Evolutionary conservation across 495 filamentous ascomycete species (phyloP).

Genomic region (Recurvomyces mirabilis): DNA sequence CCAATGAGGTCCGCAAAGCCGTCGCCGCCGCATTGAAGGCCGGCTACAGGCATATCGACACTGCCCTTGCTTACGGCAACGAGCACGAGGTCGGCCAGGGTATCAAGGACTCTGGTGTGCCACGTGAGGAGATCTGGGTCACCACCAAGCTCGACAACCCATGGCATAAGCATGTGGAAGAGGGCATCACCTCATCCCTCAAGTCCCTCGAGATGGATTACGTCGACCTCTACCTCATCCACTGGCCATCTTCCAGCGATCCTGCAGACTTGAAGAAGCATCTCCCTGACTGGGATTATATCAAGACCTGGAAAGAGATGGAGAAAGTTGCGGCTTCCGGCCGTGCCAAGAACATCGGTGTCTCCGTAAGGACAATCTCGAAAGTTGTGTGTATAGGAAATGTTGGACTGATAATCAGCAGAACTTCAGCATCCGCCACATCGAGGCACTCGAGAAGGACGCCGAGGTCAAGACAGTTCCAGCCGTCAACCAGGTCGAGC

Average conservation of each 20-base stretch:
- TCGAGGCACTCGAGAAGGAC: constrained; percentile 44
- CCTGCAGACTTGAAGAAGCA: constrained; percentile 46
- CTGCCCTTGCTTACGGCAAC: constrained; percentile 75
- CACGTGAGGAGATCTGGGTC: constrained; percentile 70
- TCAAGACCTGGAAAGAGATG: constrained; percentile 71
- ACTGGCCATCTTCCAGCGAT: constrained; percentile 65
- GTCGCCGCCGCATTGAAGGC: constrained; percentile 64
- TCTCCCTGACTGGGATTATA: constrained; percentile 62
- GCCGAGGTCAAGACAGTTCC: constrained; percentile 53
- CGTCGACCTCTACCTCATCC: constrained; percentile 76
- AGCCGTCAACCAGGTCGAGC: constrained; percentile 83
- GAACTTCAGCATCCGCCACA: constrained; percentile 51
- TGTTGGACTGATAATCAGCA: no score
- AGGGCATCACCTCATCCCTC: constrained; percentile 59
- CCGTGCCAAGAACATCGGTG: constrained; percentile 59
- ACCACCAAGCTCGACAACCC: constrained; percentile 83
- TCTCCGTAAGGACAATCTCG: no score
- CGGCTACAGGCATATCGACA: constrained; percentile 64
- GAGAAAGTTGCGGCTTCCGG: constrained; percentile 70
- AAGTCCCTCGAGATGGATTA: constrained; percentile 62
- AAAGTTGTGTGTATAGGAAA: no score
- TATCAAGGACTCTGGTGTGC: constrained; percentile 67
- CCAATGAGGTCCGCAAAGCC: constrained; percentile 50
- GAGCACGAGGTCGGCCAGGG: constrained; percentile 73
- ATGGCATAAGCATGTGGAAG: constrained; percentile 59